Conservation (phyloP, 805 yeast genomes). For the Brettanomyces sp. region DNA sequence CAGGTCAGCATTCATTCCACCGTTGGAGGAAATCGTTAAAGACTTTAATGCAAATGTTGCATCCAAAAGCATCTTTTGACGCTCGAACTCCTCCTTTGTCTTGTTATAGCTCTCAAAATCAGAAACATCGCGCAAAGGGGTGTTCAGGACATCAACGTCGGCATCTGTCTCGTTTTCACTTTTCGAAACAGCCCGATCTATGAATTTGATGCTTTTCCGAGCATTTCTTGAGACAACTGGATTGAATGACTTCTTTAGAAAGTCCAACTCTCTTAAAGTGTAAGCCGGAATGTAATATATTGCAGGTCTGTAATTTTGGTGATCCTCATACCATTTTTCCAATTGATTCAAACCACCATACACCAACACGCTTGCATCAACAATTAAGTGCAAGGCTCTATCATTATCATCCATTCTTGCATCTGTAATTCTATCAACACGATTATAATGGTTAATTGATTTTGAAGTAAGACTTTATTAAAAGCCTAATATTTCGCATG, state of each 20-base stretch:
- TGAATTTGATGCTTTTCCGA: conserved; percentile 51
- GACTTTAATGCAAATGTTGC: background rate
- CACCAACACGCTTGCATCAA: conserved; percentile 61
- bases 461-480: too few relatives aligned
- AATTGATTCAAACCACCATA: conserved; percentile 57
- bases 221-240: conserved; percentile 56
- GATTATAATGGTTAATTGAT: too few relatives aligned
- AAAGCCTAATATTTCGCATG: too few relatives aligned
- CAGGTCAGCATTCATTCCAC: too few relatives aligned
- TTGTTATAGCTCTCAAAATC: conserved; percentile 17
- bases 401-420: background rate
- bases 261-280: conserved; percentile 53
- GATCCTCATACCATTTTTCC: conserved; percentile 43
- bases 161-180: conserved; percentile 2
- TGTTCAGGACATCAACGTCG: background rate
- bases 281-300: conserved; percentile 44
- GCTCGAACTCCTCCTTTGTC: conserved; percentile 4
- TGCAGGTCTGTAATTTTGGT: conserved; percentile 23
- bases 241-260: conserved; percentile 39
- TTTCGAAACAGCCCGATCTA: conserved; percentile 30
- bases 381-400: conserved; percentile 31
- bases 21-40: background rate
- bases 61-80: background rate
- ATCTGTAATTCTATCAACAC: too few relatives aligned
- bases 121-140: conserved; percentile 3